Percentiles rank a stretch among this genome's conserved stretches.
Conservation (phyloP, 306 rosid species). For the Quercus alba region DNA sequence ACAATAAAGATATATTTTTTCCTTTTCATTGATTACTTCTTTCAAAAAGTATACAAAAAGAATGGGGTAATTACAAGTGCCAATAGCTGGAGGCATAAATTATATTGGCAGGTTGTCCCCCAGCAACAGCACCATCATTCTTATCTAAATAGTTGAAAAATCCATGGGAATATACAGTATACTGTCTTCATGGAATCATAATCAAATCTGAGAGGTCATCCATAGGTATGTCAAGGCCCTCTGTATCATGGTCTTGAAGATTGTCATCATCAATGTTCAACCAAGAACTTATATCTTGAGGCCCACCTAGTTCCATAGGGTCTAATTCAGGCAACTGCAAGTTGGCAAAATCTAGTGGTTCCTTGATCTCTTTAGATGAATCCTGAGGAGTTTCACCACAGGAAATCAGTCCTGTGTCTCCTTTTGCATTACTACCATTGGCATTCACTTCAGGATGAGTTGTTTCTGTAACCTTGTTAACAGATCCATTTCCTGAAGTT, state of each 20-base stretch:
- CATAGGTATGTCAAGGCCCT: conserved; percentile 84
- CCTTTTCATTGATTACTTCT: conserved; percentile 35
- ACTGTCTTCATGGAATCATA: conserved; percentile 50
- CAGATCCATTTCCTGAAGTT: conserved; percentile 52
- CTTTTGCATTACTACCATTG: conserved; percentile 21
- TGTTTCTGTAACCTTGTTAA: conserved; percentile 36
- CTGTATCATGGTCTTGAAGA: conserved; percentile 50
- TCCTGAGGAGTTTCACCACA: conserved; percentile 21
- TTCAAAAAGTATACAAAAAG: conserved; percentile 49
- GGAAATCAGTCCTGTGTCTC: conserved; percentile 32
- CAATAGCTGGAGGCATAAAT: conserved; percentile 49
- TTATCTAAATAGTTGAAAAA: conserved; percentile 31
- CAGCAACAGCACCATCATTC: conserved; percentile 37
- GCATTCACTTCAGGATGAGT: conserved; percentile 32
- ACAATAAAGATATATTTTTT: conserved; percentile 32
- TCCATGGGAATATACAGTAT: conserved; percentile 39
- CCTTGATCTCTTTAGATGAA: conserved; percentile 38
- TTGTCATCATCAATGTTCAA: conserved; percentile 64
- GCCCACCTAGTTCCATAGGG: conserved; percentile 57
- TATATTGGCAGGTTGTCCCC: conserved; percentile 51
- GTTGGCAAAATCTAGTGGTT: conserved; percentile 37
- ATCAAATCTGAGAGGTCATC: conserved; percentile 75
- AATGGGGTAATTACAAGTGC: conserved; percentile 77
- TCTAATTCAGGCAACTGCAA: conserved; percentile 57
- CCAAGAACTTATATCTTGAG: conserved; percentile 69